A percentile compares a stretch with the other conserved stretches of the same genome.
phyloP scores from a whole-genome alignment of 345 rosid genomes.

The Geranium rotundifolium region DNA sequence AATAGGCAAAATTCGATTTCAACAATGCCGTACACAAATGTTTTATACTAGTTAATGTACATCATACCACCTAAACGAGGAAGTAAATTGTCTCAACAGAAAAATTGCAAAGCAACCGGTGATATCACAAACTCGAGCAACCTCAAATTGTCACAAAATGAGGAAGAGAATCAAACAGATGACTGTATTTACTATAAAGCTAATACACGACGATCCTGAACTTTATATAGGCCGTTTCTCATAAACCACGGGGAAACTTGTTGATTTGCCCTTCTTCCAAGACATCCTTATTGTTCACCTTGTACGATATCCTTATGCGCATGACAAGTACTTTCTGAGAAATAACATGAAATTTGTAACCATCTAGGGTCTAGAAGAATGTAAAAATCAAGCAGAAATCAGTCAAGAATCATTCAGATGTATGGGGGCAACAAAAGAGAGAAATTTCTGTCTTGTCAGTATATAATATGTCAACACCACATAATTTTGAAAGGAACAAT shows the following conservation, averaged over 20 bases:
- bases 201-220: neutral
- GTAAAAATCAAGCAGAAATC: neutral
- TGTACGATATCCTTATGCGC: slow-evolving; percentile 87
- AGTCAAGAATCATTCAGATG: neutral
- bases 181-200: neutral
- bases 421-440: neutral
- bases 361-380: neutral
- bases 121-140: neutral
- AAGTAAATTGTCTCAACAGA: no score
- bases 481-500: no score
- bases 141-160: neutral
- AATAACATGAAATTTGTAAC: slow-evolving; percentile 13
- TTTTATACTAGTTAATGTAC: neutral
- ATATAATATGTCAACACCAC: no score
- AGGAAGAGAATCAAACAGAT: neutral
- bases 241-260: slow-evolving; percentile 75
- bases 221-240: slow-evolving; percentile 15
- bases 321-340: slow-evolving; percentile 84
- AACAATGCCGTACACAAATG: neutral
- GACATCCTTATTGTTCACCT: slow-evolving; percentile 56
- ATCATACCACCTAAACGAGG: no score
- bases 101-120: no score
- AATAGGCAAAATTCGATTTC: neutral
- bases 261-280: slow-evolving; percentile 90
- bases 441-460: no score